These are phyloP conservation scores for Canavalia ensiformis DNA, from an alignment of 306 rosid genomes.

Conservation along the genomic window DNA sequence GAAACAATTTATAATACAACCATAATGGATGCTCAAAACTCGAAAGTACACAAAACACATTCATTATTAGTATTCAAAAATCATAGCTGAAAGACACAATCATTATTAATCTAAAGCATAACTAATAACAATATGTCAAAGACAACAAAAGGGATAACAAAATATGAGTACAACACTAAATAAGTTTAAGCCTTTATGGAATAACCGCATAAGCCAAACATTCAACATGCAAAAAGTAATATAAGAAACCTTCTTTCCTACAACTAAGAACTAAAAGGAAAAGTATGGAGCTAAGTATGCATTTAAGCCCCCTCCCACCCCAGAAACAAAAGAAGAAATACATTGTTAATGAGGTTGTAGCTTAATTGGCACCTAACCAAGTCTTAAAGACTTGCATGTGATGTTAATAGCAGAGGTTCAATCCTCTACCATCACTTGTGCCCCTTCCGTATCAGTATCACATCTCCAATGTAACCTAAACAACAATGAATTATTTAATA, in stretches of 20 bases:
- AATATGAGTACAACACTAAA: not conserved
- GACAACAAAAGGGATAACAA: not conserved
- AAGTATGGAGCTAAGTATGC: not conserved
- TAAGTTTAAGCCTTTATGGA: too few species aligned
- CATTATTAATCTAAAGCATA: not conserved
- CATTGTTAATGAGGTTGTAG: not conserved
- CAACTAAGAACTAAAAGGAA: not conserved
- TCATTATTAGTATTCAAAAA: not conserved
- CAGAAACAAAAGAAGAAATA: not conserved
- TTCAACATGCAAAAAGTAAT: not conserved
- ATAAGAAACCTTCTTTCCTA: not conserved
- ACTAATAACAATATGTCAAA: not conserved
- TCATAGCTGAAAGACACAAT: not conserved
- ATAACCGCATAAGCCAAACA: not conserved
- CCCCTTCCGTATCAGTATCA: not conserved
- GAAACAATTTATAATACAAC: not conserved
- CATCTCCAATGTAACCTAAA: not conserved
- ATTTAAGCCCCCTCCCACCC: not conserved
- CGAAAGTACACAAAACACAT: not conserved
- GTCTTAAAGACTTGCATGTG: not conserved
- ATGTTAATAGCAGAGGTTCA: not conserved
- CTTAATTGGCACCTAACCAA: not conserved
- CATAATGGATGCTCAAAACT: not conserved
- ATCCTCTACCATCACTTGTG: not conserved
- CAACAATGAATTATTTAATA: not conserved